Evolutionary conservation across 805 yeast genomes (phyloP).

Genomic region (Yamadazyma akitaensis): DNA sequence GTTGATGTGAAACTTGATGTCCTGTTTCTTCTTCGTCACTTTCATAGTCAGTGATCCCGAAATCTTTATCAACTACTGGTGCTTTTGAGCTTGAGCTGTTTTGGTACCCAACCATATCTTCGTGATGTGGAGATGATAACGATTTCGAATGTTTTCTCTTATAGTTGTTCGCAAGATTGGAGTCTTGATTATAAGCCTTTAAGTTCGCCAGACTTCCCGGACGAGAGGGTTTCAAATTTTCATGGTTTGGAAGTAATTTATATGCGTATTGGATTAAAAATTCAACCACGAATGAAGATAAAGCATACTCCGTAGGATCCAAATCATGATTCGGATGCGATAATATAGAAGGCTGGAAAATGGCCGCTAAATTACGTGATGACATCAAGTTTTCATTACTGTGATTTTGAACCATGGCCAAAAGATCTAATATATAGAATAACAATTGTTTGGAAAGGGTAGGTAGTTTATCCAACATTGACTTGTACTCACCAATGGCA

Average conservation of each 20-base stretch:
- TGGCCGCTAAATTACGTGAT: conserved; percentile 88
- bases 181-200: neutral
- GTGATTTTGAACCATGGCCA: conserved; percentile 80
- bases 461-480: conserved; percentile 66
- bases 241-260: conserved; percentile 60
- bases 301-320: conserved; percentile 86
- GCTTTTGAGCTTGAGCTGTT: conserved; percentile 31
- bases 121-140: conserved; percentile 28
- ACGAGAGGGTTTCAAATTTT: conserved; percentile 3
- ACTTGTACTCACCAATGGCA: conserved; percentile 70
- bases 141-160: conserved; percentile 34
- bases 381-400: conserved; percentile 84
- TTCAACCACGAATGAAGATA: conserved; percentile 82
- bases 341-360: conserved; percentile 93
- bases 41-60: conserved; percentile 28
- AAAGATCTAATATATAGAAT: conserved; percentile 80
- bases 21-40: conserved; percentile 7
- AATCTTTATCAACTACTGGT: conserved; percentile 45
- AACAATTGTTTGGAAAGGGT: conserved; percentile 75
- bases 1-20: conserved; percentile 1
- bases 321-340: conserved; percentile 92
- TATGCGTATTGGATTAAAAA: conserved; percentile 85
- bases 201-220: neutral
- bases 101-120: conserved; percentile 35
- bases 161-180: conserved; percentile 6